These are phyloP conservation scores for Aspergillus sclerotialis DNA, from an alignment of 2,329 filamentous ascomycete species.

Conservation along the genomic window DNA sequence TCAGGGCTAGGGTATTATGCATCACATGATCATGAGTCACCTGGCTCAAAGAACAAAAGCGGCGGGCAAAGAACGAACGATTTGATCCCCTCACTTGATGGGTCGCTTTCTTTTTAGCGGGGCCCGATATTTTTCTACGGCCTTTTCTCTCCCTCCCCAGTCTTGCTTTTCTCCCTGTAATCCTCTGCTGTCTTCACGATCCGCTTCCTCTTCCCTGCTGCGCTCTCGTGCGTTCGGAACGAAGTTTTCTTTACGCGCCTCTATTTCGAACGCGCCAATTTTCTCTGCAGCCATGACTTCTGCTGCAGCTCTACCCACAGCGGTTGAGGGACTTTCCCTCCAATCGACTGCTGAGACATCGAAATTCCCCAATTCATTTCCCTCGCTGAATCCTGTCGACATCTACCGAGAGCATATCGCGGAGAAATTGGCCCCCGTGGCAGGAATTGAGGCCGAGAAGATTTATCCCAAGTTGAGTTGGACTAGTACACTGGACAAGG, in stretches of 20 bases:
- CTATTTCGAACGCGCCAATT: conserved; percentile 8
- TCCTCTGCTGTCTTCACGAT: conserved; percentile 3
- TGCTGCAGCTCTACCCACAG: conserved; percentile 25
- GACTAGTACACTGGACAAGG: conserved; percentile 42
- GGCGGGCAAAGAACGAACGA: no score
- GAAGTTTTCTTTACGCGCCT: conserved; percentile 4
- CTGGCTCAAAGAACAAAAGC: no score
- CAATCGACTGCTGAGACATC: conserved; percentile 33
- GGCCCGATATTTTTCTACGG: conserved; percentile 30
- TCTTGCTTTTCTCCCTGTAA: conserved; percentile 10
- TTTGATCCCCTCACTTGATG: no score
- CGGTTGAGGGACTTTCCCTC: conserved; percentile 33
- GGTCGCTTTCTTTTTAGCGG: conserved; percentile 33
- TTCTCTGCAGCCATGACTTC: conserved; percentile 27
- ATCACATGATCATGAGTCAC: conserved; percentile 1
- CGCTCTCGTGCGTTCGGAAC: no score
- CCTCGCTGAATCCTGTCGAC: conserved; percentile 41
- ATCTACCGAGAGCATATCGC: conserved; percentile 41
- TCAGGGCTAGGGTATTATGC: conserved; percentile 9
- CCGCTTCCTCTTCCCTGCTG: conserved; percentile 7
- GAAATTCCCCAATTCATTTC: conserved; percentile 35
- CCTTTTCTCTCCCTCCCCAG: conserved; percentile 16
- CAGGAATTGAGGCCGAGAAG: conserved; percentile 33
- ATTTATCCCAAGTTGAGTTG: conserved; percentile 36
- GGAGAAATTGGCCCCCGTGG: conserved; percentile 30